phyloP scores from a whole-genome alignment of 129 eudicot species.

The Apium graveolens region DNA sequence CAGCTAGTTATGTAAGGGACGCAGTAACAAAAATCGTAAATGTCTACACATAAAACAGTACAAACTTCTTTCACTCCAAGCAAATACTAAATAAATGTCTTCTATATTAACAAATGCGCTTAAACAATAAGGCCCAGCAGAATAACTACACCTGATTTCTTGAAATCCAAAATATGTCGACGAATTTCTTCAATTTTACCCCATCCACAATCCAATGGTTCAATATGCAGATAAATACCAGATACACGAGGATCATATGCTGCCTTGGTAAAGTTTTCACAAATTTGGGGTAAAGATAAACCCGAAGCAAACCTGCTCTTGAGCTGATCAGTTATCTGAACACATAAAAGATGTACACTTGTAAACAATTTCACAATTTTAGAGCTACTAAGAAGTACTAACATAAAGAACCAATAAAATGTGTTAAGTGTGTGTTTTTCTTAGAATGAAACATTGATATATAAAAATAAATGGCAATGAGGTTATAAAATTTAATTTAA shows the following conservation, averaged over 20 bases:
- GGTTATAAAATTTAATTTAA: too few relatives aligned
- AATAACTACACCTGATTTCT: conserved; percentile 58
- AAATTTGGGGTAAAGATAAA: conserved; percentile 74
- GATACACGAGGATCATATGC: conserved; percentile 94
- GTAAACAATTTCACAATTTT: background rate
- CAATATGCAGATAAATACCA: conserved; percentile 87
- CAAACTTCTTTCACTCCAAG: background rate
- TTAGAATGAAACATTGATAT: too few relatives aligned
- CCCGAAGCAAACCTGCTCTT: conserved; percentile 76
- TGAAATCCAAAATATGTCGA: conserved; percentile 81
- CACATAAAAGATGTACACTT: conserved; percentile 9
- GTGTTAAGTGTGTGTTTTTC: too few relatives aligned
- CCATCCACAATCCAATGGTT: conserved; percentile 85
- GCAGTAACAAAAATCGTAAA: background rate
- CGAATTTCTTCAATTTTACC: conserved; percentile 86
- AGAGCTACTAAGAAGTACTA: background rate
- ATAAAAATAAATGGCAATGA: too few relatives aligned
- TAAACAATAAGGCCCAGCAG: background rate
- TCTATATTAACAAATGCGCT: background rate
- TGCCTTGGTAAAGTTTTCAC: conserved; percentile 83
- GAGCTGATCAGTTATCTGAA: conserved; percentile 88
- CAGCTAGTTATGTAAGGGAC: background rate
- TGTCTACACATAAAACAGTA: background rate
- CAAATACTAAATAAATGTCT: background rate
- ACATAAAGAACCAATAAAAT: background rate